phyloP scores from a whole-genome alignment of 768 basidiomycete species.

The Auriculariales sp. region DNA sequence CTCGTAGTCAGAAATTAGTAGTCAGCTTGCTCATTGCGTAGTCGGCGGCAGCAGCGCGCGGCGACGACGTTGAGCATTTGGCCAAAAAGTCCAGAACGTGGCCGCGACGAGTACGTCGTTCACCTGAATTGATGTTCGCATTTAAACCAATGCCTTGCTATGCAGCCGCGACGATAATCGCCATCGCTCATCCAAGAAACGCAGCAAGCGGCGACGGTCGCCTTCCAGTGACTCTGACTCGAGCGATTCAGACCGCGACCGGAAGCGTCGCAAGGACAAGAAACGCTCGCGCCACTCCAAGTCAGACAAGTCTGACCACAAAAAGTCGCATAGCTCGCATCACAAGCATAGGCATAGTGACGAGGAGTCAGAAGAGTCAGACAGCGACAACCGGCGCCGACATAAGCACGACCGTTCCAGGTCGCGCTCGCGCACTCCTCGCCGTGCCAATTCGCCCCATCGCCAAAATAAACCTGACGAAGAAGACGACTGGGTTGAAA shows the following conservation, averaged over 20 bases:
- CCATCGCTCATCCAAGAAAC: slow-evolving; percentile 43
- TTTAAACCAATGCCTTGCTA: not conserved
- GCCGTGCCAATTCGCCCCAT: slow-evolving; percentile 9
- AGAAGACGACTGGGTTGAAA: slow-evolving; percentile 60
- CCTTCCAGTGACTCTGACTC: slow-evolving; percentile 23
- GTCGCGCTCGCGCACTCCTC: too few relatives aligned
- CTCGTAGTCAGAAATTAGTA: not conserved
- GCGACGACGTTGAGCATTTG: slow-evolving; percentile 46
- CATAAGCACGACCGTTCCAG: slow-evolving; percentile 5
- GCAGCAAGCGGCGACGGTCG: slow-evolving; percentile 21
- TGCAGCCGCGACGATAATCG: slow-evolving; percentile 26
- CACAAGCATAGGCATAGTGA: slow-evolving; percentile 11
- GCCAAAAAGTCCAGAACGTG: slow-evolving; percentile 72
- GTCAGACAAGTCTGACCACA: slow-evolving; percentile 15
- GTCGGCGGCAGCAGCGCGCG: slow-evolving; percentile 59
- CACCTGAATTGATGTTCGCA: not conserved
- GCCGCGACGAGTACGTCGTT: slow-evolving; percentile 34
- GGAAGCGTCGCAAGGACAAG: slow-evolving; percentile 41
- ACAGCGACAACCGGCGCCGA: slow-evolving; percentile 12
- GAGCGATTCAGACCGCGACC: slow-evolving; percentile 29
- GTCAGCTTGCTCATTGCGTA: slow-evolving; percentile 15
- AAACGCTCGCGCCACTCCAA: slow-evolving; percentile 23
- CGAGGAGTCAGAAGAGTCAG: slow-evolving; percentile 13
- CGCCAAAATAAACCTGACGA: too few relatives aligned
- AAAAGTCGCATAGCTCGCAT: slow-evolving; percentile 19